These are phyloP conservation scores for Saccharomyces hybrid DNA, from an alignment of 1,139 yeast genomes.

Conservation along the genomic window DNA sequence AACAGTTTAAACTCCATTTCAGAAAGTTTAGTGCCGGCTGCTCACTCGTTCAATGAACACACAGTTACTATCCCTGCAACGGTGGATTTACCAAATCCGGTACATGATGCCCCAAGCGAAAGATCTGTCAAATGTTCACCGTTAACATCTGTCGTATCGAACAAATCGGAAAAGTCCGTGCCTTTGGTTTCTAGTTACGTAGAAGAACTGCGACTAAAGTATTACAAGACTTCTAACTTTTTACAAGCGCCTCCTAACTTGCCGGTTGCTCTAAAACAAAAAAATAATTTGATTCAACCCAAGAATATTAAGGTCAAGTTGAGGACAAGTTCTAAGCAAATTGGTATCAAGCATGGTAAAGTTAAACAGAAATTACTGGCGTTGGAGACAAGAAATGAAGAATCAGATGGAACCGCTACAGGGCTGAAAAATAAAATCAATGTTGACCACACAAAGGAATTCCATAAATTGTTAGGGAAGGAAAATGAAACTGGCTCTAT, in stretches of 20 bases:
- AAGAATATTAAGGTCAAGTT: conserved; percentile 29
- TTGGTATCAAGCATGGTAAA: conserved; percentile 33
- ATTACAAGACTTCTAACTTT: conserved; percentile 29
- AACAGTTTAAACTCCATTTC: not conserved
- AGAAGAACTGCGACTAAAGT: conserved; percentile 29
- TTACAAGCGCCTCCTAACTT: conserved; percentile 30
- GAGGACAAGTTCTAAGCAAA: conserved; percentile 31
- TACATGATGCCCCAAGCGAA: conserved; percentile 1
- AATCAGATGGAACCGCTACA: conserved; percentile 11
- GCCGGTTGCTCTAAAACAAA: conserved; percentile 28
- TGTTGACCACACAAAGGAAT: conserved; percentile 30
- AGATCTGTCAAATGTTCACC: conserved; percentile 1
- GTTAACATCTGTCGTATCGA: conserved; percentile 8
- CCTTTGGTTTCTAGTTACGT: conserved; percentile 30
- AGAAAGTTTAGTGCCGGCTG: not conserved
- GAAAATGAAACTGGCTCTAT: conserved; percentile 8
- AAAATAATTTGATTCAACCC: conserved; percentile 29
- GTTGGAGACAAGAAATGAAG: conserved; percentile 28
- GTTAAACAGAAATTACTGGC: conserved; percentile 31
- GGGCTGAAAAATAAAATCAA: conserved; percentile 5
- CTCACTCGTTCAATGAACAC: not conserved
- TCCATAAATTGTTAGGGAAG: conserved; percentile 24
- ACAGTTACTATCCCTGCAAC: not conserved
- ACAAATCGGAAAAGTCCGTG: conserved; percentile 20
- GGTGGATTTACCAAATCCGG: not conserved